Evolutionary conservation across 163 green algal genomes (phyloP).

Genomic region (Scenedesmus sp.): DNA sequence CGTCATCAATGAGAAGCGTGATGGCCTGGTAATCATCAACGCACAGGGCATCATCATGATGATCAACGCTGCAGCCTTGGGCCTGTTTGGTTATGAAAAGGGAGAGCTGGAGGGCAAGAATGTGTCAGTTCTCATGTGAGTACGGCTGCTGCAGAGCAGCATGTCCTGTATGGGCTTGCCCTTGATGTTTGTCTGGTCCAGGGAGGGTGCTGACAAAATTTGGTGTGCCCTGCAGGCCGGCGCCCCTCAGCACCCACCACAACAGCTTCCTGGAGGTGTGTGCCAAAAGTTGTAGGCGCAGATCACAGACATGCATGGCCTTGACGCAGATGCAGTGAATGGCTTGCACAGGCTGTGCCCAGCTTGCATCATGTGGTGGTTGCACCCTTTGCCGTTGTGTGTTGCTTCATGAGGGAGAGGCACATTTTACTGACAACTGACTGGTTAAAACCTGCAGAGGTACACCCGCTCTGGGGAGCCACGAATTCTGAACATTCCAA

Average conservation of each 20-base stretch:
- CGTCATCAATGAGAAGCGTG: conserved; percentile 49
- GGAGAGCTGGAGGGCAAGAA: conserved; percentile 73
- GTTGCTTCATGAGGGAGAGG: no score
- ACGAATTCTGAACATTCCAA: conserved; percentile 15
- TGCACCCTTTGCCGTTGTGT: no score
- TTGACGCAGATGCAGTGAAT: no score
- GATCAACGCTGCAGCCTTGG: conserved; percentile 10
- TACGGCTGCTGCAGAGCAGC: not conserved
- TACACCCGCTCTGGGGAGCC: conserved; percentile 1
- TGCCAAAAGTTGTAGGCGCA: no score
- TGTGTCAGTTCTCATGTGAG: conserved; percentile 62
- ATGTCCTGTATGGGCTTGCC: not conserved
- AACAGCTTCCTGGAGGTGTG: conserved; percentile 38
- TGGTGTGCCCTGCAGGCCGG: conserved; percentile 15
- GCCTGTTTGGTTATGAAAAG: conserved; percentile 63
- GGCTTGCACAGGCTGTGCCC: no score
- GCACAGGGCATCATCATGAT: conserved; percentile 37
- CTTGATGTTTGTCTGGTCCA: no score
- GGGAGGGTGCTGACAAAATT: no score
- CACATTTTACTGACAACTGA: no score
- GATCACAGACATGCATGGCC: no score
- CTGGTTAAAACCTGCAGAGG: not conserved
- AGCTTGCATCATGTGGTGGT: no score
- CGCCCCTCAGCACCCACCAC: conserved; percentile 38
- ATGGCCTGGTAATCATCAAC: conserved; percentile 69